These are phyloP conservation scores for Filosporella fistucella DNA, from an alignment of 495 filamentous ascomycete species.

Conservation along the genomic window DNA sequence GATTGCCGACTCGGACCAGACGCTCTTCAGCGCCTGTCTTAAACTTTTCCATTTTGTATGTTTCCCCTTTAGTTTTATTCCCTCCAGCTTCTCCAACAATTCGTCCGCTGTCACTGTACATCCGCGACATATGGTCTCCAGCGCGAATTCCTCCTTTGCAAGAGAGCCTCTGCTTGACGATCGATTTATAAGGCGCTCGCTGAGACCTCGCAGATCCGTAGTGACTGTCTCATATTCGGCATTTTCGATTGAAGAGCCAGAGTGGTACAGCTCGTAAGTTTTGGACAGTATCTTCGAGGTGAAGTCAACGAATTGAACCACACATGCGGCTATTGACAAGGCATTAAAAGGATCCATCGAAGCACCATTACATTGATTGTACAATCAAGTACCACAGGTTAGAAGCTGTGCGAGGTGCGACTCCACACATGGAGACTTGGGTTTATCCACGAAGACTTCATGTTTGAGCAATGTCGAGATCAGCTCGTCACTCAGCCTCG, in stretches of 20 bases:
- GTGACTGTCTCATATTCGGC: neutral
- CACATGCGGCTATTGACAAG: neutral
- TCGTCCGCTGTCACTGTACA: neutral
- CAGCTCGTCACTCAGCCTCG: too few species aligned
- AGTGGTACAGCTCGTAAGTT: neutral
- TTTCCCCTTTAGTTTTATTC: neutral
- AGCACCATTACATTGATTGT: too few species aligned
- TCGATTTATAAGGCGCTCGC: neutral
- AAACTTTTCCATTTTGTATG: constrained; percentile 5
- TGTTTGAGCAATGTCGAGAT: too few species aligned
- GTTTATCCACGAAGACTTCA: too few species aligned
- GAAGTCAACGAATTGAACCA: constrained; percentile 3
- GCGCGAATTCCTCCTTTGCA: neutral
- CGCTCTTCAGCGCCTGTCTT: neutral
- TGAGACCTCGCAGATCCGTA: neutral
- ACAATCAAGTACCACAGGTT: too few species aligned
- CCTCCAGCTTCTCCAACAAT: neutral
- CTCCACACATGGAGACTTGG: too few species aligned
- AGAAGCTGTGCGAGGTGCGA: too few species aligned
- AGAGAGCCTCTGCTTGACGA: neutral
- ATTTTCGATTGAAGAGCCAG: neutral
- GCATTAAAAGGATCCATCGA: constrained; percentile 1
- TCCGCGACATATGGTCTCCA: neutral
- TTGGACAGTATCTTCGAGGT: neutral
- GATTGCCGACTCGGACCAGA: neutral